Conservation (phyloP, 2,329 filamentous ascomycete genomes). For the Trichoderma hamatum region DNA sequence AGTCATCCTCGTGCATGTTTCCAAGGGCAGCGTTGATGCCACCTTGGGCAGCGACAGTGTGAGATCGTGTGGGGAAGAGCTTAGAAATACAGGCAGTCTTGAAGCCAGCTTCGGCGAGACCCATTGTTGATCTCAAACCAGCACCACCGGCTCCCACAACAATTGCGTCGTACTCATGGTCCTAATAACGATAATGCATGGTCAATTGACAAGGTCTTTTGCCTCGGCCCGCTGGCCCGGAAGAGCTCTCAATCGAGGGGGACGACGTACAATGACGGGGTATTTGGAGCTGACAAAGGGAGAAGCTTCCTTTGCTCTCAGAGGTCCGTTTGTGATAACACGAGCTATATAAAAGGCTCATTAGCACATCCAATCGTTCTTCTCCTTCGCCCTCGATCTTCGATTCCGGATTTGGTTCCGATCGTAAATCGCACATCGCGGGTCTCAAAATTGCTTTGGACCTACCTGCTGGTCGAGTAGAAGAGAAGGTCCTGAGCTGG, state of each 20-base stretch:
- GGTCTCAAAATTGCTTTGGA: constrained; percentile 22
- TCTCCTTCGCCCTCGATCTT: not conserved
- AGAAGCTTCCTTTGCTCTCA: constrained; percentile 91
- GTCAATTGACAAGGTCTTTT: constrained; percentile 57
- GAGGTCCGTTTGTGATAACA: constrained; percentile 81
- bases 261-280: constrained; percentile 78
- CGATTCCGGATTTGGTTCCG: not conserved
- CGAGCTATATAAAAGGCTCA: constrained; percentile 58
- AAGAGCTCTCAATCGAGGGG: constrained; percentile 48
- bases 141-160: constrained; percentile 86
- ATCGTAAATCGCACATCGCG: not conserved
- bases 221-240: not conserved
- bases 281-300: constrained; percentile 88
- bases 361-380: not conserved
- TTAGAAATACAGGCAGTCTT: constrained; percentile 88
- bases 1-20: constrained; percentile 98
- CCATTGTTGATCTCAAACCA: constrained; percentile 80
- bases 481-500: constrained; percentile 80
- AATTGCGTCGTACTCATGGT: constrained; percentile 98
- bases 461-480: constrained; percentile 78
- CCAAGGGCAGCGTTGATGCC: constrained; percentile 87
- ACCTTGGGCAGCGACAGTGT: constrained; percentile 81
- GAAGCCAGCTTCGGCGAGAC: constrained; percentile 84
- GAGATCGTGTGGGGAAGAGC: constrained; percentile 82
- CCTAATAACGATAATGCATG: constrained; percentile 53